Percentiles rank a stretch among this genome's conserved stretches.
These are phyloP conservation scores for Epichloe gansuensis DNA, from an alignment of 2,329 filamentous ascomycete species.

Conservation along the genomic window DNA sequence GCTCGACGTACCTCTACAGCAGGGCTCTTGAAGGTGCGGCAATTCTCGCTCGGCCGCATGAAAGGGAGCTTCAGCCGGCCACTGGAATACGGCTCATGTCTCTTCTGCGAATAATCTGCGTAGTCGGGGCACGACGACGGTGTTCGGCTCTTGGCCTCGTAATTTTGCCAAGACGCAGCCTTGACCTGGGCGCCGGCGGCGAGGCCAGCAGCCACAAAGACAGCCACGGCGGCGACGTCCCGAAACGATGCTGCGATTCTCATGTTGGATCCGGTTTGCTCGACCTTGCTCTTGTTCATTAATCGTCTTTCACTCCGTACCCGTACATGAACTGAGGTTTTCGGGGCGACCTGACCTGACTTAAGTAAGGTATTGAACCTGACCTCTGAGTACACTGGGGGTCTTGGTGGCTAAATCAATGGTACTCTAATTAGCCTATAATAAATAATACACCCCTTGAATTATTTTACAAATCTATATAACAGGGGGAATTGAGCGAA, in stretches of 20 bases:
- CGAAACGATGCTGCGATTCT: neutral
- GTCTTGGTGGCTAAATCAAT: too few species aligned
- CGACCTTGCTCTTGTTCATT: neutral
- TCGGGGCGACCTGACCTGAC: too few species aligned
- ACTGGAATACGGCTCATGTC: slow-evolving; percentile 12
- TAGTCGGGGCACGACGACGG: slow-evolving; percentile 15
- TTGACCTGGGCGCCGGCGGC: neutral
- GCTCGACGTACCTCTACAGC: slow-evolving; percentile 13
- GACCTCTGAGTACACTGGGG: too few species aligned
- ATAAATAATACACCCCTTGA: too few species aligned
- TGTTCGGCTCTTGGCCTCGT: slow-evolving; percentile 6
- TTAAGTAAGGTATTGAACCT: too few species aligned
- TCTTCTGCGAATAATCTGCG: slow-evolving; percentile 10
- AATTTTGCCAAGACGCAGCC: neutral
- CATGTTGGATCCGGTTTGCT: neutral
- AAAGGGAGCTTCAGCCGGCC: slow-evolving; percentile 13
- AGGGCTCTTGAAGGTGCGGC: slow-evolving; percentile 16
- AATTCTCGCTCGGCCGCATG: slow-evolving; percentile 15
- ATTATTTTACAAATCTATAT: too few species aligned
- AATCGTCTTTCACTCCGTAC: neutral
- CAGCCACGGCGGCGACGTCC: neutral
- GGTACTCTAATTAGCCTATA: too few species aligned
- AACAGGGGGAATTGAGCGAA: too few species aligned
- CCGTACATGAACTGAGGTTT: too few species aligned
- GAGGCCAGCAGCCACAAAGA: neutral